Conservation (phyloP, 2,329 filamentous ascomycete species). For the Aspergillus sp. region DNA sequence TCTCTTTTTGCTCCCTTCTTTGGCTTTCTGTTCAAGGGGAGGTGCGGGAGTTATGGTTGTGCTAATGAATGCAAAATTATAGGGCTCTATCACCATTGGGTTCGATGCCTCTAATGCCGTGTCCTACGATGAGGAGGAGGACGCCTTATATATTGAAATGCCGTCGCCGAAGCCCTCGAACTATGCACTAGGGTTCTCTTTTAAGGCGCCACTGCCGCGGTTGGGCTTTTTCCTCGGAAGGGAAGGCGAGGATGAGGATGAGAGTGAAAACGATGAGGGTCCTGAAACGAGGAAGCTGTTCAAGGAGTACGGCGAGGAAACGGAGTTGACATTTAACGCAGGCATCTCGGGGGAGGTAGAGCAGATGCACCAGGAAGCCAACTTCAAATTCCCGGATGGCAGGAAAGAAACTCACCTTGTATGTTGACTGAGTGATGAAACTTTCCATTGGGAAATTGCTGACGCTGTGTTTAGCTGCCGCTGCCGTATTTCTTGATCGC, state of each 20-base stretch:
- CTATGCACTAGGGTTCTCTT: conserved; percentile 37
- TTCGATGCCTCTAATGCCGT: conserved; percentile 41
- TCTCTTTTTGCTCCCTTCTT: neutral
- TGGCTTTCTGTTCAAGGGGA: neutral
- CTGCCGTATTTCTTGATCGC: conserved; percentile 32
- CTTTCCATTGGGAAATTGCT: neutral
- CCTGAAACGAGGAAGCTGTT: conserved; percentile 1
- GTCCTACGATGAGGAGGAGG: conserved; percentile 30
- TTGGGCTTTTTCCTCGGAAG: conserved; percentile 22
- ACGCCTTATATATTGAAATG: conserved; percentile 31
- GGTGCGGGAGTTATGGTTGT: neutral
- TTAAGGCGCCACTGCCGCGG: conserved; percentile 38
- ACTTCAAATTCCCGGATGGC: conserved; percentile 30
- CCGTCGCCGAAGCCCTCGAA: conserved; percentile 29
- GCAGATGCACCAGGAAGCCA: conserved; percentile 24
- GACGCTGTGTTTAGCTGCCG: conserved; percentile 28
- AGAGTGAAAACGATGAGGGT: conserved; percentile 16
- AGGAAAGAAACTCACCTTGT: conserved; percentile 30
- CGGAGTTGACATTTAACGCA: conserved; percentile 36
- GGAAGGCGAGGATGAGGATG: conserved; percentile 19
- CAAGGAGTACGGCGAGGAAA: conserved; percentile 8
- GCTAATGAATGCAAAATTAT: conserved; percentile 6
- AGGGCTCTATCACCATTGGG: conserved; percentile 38
- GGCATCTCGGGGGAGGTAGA: conserved; percentile 35
- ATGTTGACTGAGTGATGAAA: conserved; percentile 9